Evolutionary conservation across 2,329 filamentous ascomycete genomes (phyloP).

Genomic region (Blastomyces emzantsi): DNA sequence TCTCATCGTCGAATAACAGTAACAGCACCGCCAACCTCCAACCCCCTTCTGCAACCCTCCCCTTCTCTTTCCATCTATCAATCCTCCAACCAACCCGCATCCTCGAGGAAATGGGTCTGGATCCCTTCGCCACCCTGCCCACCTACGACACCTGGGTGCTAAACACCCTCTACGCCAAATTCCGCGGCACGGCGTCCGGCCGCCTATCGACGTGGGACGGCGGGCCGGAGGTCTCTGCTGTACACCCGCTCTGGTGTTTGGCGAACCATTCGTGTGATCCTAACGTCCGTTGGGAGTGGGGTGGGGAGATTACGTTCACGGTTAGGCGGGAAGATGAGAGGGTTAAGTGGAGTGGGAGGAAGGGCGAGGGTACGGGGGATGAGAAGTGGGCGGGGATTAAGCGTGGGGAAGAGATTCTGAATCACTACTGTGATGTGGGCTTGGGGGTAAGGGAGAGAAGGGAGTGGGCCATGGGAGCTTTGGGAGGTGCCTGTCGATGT

Average conservation of each 20-base stretch:
- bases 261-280: conserved; percentile 96
- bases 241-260: conserved; percentile 92
- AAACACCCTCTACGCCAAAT: conserved; percentile 88
- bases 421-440: conserved; percentile 86
- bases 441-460: conserved; percentile 69
- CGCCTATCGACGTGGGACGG: conserved; percentile 67
- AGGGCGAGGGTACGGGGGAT: conserved; percentile 16
- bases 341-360: conserved; percentile 27
- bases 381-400: conserved; percentile 57
- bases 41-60: conserved; percentile 38
- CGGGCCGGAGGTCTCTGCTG: conserved; percentile 80
- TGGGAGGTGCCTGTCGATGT: conserved; percentile 87
- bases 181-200: conserved; percentile 84
- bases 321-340: conserved; percentile 28
- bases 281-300: conserved; percentile 92
- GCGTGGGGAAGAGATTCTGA: conserved; percentile 75
- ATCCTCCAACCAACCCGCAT: conserved; percentile 52
- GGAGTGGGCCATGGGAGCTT: conserved; percentile 78
- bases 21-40: not conserved
- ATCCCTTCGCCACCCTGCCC: conserved; percentile 44
- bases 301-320: conserved; percentile 38
- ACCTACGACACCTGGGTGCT: conserved; percentile 52
- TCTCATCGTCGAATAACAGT: not conserved
- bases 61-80: conserved; percentile 53
- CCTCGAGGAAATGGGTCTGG: conserved; percentile 54